Evolutionary conservation across 371 early-diverging fungal genomes (phyloP), one percentile per base, ranked within the genome.

Genomic region (Syncephalastrum contaminatum): DNA sequence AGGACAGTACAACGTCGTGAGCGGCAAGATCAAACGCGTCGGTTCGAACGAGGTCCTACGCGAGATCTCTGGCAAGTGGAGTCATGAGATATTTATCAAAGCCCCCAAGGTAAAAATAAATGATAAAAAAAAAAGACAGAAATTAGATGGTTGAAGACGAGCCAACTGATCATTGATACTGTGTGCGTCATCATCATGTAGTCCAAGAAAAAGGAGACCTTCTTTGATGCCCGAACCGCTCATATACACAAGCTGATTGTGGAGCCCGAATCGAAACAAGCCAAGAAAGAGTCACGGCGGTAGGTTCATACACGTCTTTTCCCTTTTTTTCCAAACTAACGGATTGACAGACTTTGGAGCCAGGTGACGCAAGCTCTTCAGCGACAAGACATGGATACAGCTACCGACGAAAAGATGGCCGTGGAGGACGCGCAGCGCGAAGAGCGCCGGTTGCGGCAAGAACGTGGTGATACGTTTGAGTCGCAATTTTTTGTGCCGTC

Each of bases 61-160:
- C 56, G 90, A 91, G 13, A 80, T 97, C 48, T 70, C 77, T 12
- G 97, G 97, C 20, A 91, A 90, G 58, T 97, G 97, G 97, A 82
- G 91, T 13, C 87, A 88, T 8, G 80, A 77, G 41, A 77, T 91
- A 20, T 83, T 81, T 49, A 87, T 92, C 45, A 76, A 73, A 44
- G 51, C 40, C 7, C 60, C 52, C 40, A 56, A 58, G 48, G 59
- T 64, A 21, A 52, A 47, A 44, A 61, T 48, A 48, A 44, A 19
- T 53, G 25, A 30, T 30, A 30, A 6, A 6, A 30, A 30, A 0
- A 25, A 25, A 0, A 25, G 7, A 25, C 25, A 4, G 25, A 25
- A 5, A 25, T 25, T 3, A n/a, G n/a, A n/a, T n/a, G n/a, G n/a
- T n/a, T n/a, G n/a, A n/a, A n/a, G n/a, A n/a, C n/a, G n/a, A 25